Conservation (phyloP, 1,284 basidiomycete species). For the Meira miltonrushii region DNA sequence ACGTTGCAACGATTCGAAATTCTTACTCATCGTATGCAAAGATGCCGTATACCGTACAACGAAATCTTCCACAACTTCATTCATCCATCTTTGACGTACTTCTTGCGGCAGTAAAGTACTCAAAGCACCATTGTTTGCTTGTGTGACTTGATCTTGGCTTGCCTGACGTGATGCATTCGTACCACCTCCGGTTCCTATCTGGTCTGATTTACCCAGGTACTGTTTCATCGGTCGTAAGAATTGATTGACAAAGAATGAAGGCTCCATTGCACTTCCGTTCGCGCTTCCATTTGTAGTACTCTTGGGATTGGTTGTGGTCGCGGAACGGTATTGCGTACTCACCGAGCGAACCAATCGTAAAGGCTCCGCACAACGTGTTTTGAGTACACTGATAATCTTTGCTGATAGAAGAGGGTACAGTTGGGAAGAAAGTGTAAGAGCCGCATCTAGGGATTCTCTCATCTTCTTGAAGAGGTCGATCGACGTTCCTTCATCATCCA, state of each 20-base stretch:
- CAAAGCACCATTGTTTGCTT: not conserved
- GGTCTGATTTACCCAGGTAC: conserved; percentile 14
- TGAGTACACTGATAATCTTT: conserved; percentile 59
- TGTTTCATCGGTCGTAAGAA: conserved; percentile 68
- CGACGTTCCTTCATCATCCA: not conserved
- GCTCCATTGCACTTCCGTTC: conserved; percentile 53
- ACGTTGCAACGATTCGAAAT: conserved; percentile 40
- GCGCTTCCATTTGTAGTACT: conserved; percentile 3
- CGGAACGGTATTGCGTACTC: conserved; percentile 69
- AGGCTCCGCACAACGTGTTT: conserved; percentile 73
- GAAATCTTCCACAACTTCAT: conserved; percentile 19
- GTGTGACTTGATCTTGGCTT: conserved; percentile 4
- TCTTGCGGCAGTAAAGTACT: conserved; percentile 15
- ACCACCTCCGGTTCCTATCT: not conserved
- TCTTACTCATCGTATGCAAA: conserved; percentile 41
- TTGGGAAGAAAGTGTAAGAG: not conserved
- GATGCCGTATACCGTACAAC: conserved; percentile 23
- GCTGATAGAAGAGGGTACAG: not conserved
- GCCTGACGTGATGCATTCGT: not conserved
- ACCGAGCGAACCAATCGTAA: conserved; percentile 80
- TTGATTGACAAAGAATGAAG: conserved; percentile 75
- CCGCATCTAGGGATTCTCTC: not conserved
- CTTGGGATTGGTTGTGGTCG: not conserved
- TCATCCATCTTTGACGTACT: conserved; percentile 15
- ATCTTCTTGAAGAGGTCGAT: not conserved